Conservation (phyloP, 1,284 basidiomycete genomes). For the Psilocybe mexicana region DNA sequence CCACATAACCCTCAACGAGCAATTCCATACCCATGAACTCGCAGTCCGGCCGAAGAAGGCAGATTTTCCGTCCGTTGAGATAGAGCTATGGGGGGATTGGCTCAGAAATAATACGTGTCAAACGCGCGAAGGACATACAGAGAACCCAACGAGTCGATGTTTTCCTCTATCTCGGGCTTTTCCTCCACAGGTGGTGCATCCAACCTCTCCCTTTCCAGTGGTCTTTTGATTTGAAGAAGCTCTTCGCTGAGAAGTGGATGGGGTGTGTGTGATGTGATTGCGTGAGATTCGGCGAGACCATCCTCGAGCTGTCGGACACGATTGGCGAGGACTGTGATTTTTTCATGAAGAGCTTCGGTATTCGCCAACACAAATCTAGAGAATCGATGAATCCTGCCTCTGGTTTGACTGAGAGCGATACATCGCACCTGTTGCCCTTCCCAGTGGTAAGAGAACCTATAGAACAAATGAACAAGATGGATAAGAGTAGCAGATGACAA, state of each 20-base stretch:
- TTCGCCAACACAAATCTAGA: conserved; percentile 67
- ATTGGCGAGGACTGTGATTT: conserved; percentile 57
- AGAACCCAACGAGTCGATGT: conserved; percentile 63
- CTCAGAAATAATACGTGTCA: neutral
- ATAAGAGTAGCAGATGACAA: conserved; percentile 10
- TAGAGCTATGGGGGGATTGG: conserved; percentile 42
- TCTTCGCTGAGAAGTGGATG: conserved; percentile 63
- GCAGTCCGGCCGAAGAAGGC: conserved; percentile 67
- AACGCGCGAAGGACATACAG: conserved; percentile 42
- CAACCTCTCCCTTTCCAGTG: conserved; percentile 55
- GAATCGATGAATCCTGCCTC: conserved; percentile 2
- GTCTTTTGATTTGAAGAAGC: conserved; percentile 61
- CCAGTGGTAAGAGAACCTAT: conserved; percentile 69
- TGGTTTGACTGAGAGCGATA: neutral
- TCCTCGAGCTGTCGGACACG: conserved; percentile 67
- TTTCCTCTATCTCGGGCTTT: conserved; percentile 47
- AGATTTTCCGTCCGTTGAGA: conserved; percentile 58
- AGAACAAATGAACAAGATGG: conserved; percentile 1
- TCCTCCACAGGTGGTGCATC: conserved; percentile 42
- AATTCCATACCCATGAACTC: conserved; percentile 60
- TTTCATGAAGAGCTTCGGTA: conserved; percentile 66
- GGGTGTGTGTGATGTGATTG: conserved; percentile 41
- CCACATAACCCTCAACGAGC: conserved; percentile 2
- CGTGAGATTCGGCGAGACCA: conserved; percentile 54
- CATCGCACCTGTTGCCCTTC: conserved; percentile 60